Conservation (phyloP, 2,329 filamentous ascomycete species). For the Cyclaneusma minus region DNA sequence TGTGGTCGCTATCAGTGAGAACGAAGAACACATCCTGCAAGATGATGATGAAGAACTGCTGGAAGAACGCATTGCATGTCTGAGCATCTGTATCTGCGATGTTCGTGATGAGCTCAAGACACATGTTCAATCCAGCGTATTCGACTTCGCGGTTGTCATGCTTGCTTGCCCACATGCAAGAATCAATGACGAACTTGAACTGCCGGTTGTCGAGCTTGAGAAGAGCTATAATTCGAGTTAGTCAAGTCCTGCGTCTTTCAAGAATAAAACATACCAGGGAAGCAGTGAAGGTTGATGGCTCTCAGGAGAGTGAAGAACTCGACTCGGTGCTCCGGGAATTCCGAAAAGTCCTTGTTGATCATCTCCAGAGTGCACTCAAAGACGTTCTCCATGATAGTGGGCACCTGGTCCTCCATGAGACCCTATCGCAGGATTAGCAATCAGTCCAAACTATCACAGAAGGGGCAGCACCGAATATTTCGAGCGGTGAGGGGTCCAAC, state of each 20-base stretch:
- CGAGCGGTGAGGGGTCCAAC: conserved; percentile 35
- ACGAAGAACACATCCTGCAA: conserved; percentile 98
- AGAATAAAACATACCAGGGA: conserved; percentile 43
- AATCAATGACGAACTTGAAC: conserved; percentile 99
- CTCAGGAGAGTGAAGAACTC: conserved; percentile 97
- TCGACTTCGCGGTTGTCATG: conserved; percentile 98
- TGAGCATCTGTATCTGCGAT: conserved; percentile 80
- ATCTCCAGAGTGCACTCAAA: conserved; percentile 98
- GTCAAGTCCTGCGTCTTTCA: conserved; percentile 1
- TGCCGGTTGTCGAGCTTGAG: conserved; percentile 89
- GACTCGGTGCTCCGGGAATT: conserved; percentile 97
- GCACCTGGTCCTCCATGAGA: conserved; percentile 96
- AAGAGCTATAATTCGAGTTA: conserved; percentile 36
- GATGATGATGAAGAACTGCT: conserved; percentile 90
- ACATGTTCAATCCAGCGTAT: conserved; percentile 93
- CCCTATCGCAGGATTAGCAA: conserved; percentile 35
- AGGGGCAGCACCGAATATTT: conserved; percentile 28
- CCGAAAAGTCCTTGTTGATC: conserved; percentile 99
- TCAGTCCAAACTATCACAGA: conserved; percentile 9
- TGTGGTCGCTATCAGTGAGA: conserved; percentile 92
- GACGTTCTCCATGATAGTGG: conserved; percentile 93
- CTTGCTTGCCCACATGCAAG: conserved; percentile 99
- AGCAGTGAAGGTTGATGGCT: conserved; percentile 94
- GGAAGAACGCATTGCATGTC: conserved; percentile 92
- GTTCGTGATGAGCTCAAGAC: conserved; percentile 90